Evolutionary conservation across 192 early-diverging fungal species (phyloP).

Genomic region (Mortierella claussenii): DNA sequence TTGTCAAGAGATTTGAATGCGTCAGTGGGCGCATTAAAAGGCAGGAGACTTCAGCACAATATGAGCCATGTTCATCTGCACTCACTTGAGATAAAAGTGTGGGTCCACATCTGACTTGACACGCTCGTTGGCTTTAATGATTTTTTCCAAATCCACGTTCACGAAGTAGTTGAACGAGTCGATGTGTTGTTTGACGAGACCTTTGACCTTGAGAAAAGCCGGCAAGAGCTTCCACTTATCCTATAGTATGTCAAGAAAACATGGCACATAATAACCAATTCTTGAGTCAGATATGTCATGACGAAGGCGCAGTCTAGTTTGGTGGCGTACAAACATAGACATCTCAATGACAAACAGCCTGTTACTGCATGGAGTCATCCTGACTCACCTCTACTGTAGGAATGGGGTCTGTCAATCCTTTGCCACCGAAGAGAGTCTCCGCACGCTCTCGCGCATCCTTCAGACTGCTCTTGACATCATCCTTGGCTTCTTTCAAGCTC

Average conservation of each 20-base stretch:
- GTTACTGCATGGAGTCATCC: neutral
- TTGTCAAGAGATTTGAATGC: neutral
- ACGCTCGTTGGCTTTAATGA: slow-evolving; percentile 90
- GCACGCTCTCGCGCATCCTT: slow-evolving; percentile 45
- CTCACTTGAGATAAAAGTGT: slow-evolving; percentile 88
- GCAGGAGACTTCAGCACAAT: too few relatives aligned
- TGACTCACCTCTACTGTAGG: slow-evolving; percentile 59
- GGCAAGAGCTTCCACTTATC: slow-evolving; percentile 99
- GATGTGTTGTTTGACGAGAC: slow-evolving; percentile 98
- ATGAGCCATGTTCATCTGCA: too few relatives aligned
- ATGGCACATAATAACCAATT: neutral
- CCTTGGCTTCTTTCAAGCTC: slow-evolving; percentile 47
- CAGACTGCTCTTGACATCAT: slow-evolving; percentile 33
- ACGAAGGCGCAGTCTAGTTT: slow-evolving; percentile 22
- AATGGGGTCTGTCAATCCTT: slow-evolving; percentile 58
- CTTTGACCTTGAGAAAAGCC: slow-evolving; percentile 96
- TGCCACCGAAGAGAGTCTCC: slow-evolving; percentile 44
- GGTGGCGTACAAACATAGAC: slow-evolving; percentile 3
- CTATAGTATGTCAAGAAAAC: slow-evolving; percentile 46
- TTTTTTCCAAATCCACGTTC: slow-evolving; percentile 93
- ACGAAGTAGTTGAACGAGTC: slow-evolving; percentile 99
- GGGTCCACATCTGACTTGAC: slow-evolving; percentile 95
- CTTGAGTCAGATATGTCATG: too few relatives aligned
- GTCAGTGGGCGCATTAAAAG: neutral
- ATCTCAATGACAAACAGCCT: too few relatives aligned